Conservation (phyloP, 2,329 filamentous ascomycete genomes). For the Arthrobotrys iridis region DNA sequence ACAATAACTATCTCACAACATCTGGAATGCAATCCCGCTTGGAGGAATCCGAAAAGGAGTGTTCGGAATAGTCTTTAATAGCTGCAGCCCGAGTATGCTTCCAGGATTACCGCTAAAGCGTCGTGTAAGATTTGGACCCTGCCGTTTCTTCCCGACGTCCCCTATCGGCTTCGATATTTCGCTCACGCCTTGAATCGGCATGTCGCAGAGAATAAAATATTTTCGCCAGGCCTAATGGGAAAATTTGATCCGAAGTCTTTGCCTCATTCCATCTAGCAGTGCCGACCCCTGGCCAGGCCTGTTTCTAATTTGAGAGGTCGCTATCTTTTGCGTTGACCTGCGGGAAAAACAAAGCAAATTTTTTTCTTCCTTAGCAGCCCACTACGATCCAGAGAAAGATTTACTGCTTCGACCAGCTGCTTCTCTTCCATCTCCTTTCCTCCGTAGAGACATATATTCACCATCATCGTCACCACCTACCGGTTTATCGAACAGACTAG, state of each 20-base stretch:
- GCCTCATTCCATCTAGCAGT: constrained; percentile 41
- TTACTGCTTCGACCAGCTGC: constrained; percentile 44
- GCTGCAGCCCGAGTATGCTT: background rate
- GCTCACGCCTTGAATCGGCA: constrained; percentile 38
- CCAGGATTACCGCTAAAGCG: constrained; percentile 20
- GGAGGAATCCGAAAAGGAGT: background rate
- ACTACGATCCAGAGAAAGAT: constrained; percentile 38
- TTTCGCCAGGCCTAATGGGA: constrained; percentile 35
- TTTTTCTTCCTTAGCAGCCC: constrained; percentile 43
- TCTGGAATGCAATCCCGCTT: background rate
- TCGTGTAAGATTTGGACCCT: background rate
- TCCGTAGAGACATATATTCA: constrained; percentile 28
- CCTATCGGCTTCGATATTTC: constrained; percentile 49
- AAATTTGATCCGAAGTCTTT: constrained; percentile 55
- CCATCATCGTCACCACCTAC: background rate
- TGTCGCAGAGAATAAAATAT: constrained; percentile 15
- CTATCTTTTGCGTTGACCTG: constrained; percentile 33
- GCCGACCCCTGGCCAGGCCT: constrained; percentile 23
- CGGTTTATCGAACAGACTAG: constrained; percentile 40
- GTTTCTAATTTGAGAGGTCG: constrained; percentile 41
- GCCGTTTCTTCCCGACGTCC: constrained; percentile 53
- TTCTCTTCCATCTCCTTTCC: constrained; percentile 40
- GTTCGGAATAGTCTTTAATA: background rate
- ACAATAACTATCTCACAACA: background rate
- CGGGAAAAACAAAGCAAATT: constrained; percentile 50